Conservation (phyloP, 148 eudicot genomes). For the Chenopodium berlandieri region DNA sequence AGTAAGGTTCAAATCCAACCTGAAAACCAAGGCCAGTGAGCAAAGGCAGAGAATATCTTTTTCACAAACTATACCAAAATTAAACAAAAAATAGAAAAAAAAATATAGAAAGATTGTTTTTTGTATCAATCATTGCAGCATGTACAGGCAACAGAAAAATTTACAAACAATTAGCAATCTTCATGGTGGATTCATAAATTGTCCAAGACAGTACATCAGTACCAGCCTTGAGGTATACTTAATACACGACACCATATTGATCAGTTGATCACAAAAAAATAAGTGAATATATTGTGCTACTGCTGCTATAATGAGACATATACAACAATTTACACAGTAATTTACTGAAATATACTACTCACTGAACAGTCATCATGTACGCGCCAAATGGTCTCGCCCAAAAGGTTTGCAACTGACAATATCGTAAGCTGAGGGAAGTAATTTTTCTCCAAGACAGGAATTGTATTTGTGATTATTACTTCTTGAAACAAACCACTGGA, state of each 20-base stretch:
- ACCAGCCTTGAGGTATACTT: not conserved
- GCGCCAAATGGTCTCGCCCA: conserved; percentile 96
- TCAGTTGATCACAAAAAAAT: not conserved
- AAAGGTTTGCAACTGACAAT: conserved; percentile 83
- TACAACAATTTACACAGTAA: not conserved
- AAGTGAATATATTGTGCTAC: not conserved
- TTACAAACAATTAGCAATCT: not conserved
- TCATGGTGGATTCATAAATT: not conserved
- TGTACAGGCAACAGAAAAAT: not conserved
- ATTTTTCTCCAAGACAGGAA: conserved; percentile 75
- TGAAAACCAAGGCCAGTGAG: conserved; percentile 28
- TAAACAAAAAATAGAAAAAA: not conserved
- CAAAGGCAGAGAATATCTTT: conserved; percentile 9
- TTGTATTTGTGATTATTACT: conserved; percentile 88
- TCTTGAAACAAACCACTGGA: conserved; percentile 91
- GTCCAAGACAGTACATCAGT: not conserved
- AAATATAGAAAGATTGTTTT: not conserved
- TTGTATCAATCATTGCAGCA: not conserved
- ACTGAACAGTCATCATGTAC: conserved; percentile 91
- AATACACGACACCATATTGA: not conserved
- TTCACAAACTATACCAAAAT: not conserved
- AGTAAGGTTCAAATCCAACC: conserved; percentile 82
- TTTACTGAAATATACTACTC: conserved; percentile 39
- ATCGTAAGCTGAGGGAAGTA: conserved; percentile 90
- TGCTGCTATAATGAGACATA: not conserved